Evolutionary conservation across 164 flowering plant genomes (phyloP).

Genomic region (Dillenia turbinata): DNA sequence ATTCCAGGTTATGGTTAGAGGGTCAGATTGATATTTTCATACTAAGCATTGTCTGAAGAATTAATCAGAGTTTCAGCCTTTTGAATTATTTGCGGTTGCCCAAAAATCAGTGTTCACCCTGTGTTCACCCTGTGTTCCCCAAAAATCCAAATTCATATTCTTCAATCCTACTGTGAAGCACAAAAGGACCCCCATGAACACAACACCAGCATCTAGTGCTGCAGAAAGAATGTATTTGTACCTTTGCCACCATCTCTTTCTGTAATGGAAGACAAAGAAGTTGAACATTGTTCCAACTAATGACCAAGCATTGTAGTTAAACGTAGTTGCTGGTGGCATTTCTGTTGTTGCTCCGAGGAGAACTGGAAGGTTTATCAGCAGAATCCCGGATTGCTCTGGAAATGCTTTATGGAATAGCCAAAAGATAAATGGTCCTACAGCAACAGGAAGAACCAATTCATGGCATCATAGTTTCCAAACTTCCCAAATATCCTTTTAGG

Average conservation of each 20-base stretch:
- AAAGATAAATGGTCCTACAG: constrained; percentile 15
- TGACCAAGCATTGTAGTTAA: constrained; percentile 22
- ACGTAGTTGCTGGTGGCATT: constrained; percentile 22
- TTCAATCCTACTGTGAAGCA: constrained; percentile 15
- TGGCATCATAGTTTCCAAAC: constrained; percentile 17
- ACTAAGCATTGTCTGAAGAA: too few relatives aligned
- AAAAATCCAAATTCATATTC: constrained; percentile 15
- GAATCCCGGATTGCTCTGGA: constrained; percentile 21
- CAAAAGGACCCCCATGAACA: constrained; percentile 20
- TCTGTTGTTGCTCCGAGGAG: constrained; percentile 20
- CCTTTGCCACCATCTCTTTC: constrained; percentile 25
- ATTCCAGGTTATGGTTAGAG: too few relatives aligned
- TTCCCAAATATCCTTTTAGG: constrained; percentile 19
- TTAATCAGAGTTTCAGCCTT: too few relatives aligned
- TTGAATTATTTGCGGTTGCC: too few relatives aligned
- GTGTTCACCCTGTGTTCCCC: constrained; percentile 26
- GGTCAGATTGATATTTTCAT: too few relatives aligned
- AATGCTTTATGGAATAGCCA: constrained; percentile 23
- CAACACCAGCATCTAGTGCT: constrained; percentile 26
- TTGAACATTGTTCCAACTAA: constrained; percentile 18
- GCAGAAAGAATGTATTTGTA: constrained; percentile 31
- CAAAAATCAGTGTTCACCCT: too few relatives aligned
- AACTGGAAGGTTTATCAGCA: constrained; percentile 19
- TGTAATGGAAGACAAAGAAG: constrained; percentile 18
- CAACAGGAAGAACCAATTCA: constrained; percentile 29